Evolutionary conservation across 2,329 filamentous ascomycete genomes (phyloP).

Genomic region (Pezicula radicicola): DNA sequence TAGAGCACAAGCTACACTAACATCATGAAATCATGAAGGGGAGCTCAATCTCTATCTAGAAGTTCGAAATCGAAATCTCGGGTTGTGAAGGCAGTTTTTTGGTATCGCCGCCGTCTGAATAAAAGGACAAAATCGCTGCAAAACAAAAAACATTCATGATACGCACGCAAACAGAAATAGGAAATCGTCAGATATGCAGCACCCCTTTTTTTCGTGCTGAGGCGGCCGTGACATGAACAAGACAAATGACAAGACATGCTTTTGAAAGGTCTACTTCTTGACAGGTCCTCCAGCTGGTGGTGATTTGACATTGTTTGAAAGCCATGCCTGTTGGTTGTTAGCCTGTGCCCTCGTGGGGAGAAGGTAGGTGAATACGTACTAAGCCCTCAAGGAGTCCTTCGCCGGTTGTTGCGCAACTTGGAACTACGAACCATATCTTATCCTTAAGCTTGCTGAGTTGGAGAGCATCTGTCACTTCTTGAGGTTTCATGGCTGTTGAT

Average conservation of each 20-base stretch:
- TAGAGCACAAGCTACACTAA: conserved; percentile 5
- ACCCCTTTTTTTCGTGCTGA: not conserved
- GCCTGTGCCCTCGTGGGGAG: not conserved
- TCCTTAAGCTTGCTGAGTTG: conserved; percentile 76
- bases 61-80: not conserved
- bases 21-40: conserved; percentile 2
- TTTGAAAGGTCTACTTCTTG: conserved; percentile 18
- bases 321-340: conserved; percentile 53
- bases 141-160: not conserved
- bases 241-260: not conserved
- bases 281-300: conserved; percentile 34
- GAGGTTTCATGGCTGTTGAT: conserved; percentile 68
- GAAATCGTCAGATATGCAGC: not conserved
- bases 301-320: conserved; percentile 80
- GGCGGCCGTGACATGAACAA: not conserved
- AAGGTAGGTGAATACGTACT: conserved; percentile 37
- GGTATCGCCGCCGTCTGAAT: conserved; percentile 22
- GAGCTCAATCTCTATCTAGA: not conserved
- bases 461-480: conserved; percentile 76
- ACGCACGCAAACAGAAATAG: not conserved
- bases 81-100: conserved; percentile 10
- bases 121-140: not conserved
- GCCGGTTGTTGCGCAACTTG: conserved; percentile 77
- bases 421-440: conserved; percentile 82
- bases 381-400: conserved; percentile 80